Percentiles rank a stretch among this genome's conserved stretches.
Evolutionary conservation across 2,329 filamentous ascomycete species (phyloP).

Genomic region (Camillea tinctor): DNA sequence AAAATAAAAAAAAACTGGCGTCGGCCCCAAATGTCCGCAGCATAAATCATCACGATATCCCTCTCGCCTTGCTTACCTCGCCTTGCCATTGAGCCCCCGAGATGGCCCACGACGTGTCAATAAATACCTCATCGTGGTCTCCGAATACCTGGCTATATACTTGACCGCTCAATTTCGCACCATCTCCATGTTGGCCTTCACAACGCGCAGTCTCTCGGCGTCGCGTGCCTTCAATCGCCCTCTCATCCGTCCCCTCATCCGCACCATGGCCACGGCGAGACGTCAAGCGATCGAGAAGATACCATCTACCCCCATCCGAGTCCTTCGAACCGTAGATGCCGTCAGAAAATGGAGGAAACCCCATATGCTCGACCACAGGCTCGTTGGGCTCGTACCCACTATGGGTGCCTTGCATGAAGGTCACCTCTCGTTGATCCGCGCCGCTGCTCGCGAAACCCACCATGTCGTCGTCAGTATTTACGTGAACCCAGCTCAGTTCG

Average conservation of each 20-base stretch:
- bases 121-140: slow-evolving; percentile 18
- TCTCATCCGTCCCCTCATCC: slow-evolving; percentile 13
- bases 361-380: slow-evolving; percentile 64
- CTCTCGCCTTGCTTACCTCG: slow-evolving; percentile 13
- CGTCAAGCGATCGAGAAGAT: slow-evolving; percentile 43
- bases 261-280: slow-evolving; percentile 24
- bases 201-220: slow-evolving; percentile 20
- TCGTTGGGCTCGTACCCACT: slow-evolving; percentile 87
- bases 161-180: neutral
- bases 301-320: slow-evolving; percentile 58
- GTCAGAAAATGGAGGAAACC: slow-evolving; percentile 69
- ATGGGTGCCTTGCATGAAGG: slow-evolving; percentile 97
- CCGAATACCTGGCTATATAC: slow-evolving; percentile 4
- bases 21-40: slow-evolving; percentile 31
- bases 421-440: slow-evolving; percentile 80
- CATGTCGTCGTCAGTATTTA: slow-evolving; percentile 90
- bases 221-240: slow-evolving; percentile 22
- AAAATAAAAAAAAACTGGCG: slow-evolving; percentile 5
- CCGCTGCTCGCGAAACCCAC: slow-evolving; percentile 79
- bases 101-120: slow-evolving; percentile 26
- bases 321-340: slow-evolving; percentile 73
- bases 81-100: slow-evolving; percentile 24
- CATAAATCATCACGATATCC: slow-evolving; percentile 30
- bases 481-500: slow-evolving; percentile 97
- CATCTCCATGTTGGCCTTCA: slow-evolving; percentile 23